Evolutionary conservation across 331 rosid species (phyloP).

Genomic region (Saraca asoca): DNA sequence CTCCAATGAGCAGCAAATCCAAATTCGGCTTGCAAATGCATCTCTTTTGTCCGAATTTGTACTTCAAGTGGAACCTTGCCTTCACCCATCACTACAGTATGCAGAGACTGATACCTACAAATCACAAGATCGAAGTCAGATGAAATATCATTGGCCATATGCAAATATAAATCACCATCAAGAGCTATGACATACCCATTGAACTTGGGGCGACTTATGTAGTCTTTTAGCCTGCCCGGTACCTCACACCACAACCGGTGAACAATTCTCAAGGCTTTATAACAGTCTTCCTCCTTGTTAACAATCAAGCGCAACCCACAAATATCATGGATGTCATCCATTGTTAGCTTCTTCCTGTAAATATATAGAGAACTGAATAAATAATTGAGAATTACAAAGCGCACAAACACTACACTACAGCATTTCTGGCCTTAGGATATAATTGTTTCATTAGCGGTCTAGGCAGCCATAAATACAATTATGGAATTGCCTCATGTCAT

Average conservation of each 20-base stretch:
- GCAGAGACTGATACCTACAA: conserved; percentile 81
- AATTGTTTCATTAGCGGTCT: not conserved
- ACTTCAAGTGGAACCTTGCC: conserved; percentile 81
- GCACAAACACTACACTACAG: conserved; percentile 22
- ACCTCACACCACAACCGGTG: conserved; percentile 82
- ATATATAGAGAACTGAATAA: conserved; percentile 27
- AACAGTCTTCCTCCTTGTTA: conserved; percentile 86
- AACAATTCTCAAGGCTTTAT: conserved; percentile 69
- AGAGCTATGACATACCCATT: conserved; percentile 67
- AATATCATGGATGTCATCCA: conserved; percentile 88
- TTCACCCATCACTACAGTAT: conserved; percentile 85
- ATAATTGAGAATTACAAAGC: conserved; percentile 23
- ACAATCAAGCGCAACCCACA: conserved; percentile 89
- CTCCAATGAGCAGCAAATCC: conserved; percentile 99
- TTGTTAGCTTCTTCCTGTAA: conserved; percentile 78
- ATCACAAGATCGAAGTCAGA: conserved; percentile 34
- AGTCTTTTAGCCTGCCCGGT: conserved; percentile 85
- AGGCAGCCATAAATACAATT: not conserved
- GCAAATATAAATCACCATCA: conserved; percentile 8
- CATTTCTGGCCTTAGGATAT: not conserved
- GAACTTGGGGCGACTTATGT: conserved; percentile 72
- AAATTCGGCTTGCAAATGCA: conserved; percentile 95
- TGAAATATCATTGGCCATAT: not conserved
- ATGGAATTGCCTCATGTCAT: conserved; percentile 13
- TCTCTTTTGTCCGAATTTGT: conserved; percentile 86